phyloP scores from a whole-genome alignment of 495 filamentous ascomycete genomes.

The Aspergillus sparsus region DNA sequence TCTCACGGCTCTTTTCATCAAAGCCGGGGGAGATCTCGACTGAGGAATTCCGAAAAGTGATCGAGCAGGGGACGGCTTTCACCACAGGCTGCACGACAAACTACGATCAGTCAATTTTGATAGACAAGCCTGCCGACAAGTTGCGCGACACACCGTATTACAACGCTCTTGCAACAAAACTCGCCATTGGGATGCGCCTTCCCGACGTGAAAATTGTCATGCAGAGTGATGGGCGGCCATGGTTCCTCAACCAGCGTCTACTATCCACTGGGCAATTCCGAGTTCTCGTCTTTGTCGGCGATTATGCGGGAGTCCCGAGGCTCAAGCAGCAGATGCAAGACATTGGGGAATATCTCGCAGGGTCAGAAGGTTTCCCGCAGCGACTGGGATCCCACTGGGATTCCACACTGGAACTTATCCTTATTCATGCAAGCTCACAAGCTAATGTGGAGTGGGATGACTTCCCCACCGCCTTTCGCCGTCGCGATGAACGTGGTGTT shows the following conservation, averaged over 20 bases:
- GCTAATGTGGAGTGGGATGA: neutral
- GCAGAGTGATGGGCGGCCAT: constrained; percentile 57
- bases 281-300: constrained; percentile 63
- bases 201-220: constrained; percentile 57
- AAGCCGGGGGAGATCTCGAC: constrained; percentile 37
- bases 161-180: constrained; percentile 38
- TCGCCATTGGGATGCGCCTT: constrained; percentile 53
- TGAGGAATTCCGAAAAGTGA: constrained; percentile 47
- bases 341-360: too few species aligned
- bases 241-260: constrained; percentile 49
- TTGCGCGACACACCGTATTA: constrained; percentile 26
- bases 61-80: constrained; percentile 48
- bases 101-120: constrained; percentile 36
- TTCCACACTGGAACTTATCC: too few species aligned
- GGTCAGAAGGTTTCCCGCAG: too few species aligned
- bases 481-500: neutral
- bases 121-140: constrained; percentile 32
- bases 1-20: constrained; percentile 43
- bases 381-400: too few species aligned
- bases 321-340: too few species aligned
- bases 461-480: neutral
- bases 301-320: neutral
- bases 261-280: constrained; percentile 58
- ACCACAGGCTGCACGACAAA: constrained; percentile 40
- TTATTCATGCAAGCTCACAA: neutral